Base-by-base conservation (phyloP, 345 rosid species). In the Crucihimalaya himalaica region DNA sequence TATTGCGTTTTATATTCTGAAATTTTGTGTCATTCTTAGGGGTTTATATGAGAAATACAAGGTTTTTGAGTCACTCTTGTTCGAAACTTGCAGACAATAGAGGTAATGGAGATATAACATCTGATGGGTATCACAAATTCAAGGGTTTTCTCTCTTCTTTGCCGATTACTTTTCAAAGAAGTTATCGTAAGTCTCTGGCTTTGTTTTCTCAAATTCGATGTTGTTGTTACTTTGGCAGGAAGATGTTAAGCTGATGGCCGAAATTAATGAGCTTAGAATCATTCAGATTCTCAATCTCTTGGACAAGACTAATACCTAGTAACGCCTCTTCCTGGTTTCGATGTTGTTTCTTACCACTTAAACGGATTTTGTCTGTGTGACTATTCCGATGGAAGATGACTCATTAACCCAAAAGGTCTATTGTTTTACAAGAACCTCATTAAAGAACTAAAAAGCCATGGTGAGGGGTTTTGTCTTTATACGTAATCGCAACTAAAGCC, bases 301-400 rank as follows among this genome's bases (percentile, higher is more conserved):
- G 92, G 96, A 68, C 96, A 8, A 88, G 97, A 47, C 90, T 92
- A 8, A 88, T 92, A 45, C 97, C 90, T 14, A 62, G 96, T 91
- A 83, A 9, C 73, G n/a, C 25, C 42, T 56, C 34, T 35, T 32
- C 15, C 15, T 23, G 5, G n/a, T 45, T 32, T 46, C 10, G 0
- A 28, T 13, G 8, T 46, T 56, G 39, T 23, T 46, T 32, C 3
- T 65, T 1, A 6, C 5, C 23, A 51, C 3, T 10, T 52, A 19
- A 19, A 56, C 31, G n/a, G 15, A 13, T 56, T 61, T 8, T 21
- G 4, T 6, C 13, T 66, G 9, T 66, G 15, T 73, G 40, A 20
- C 31, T 46, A 57, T 15, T 75, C 73, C 86, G 89, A 80, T 82
- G 91, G 94, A 80, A 86, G 86, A 81, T 88, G 91, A 69, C 66